A percentile compares a stretch with the other conserved stretches of the same genome.
These are phyloP conservation scores for Clonostachys byssicola DNA, from an alignment of 2,329 filamentous ascomycete genomes.

Conservation along the genomic window DNA sequence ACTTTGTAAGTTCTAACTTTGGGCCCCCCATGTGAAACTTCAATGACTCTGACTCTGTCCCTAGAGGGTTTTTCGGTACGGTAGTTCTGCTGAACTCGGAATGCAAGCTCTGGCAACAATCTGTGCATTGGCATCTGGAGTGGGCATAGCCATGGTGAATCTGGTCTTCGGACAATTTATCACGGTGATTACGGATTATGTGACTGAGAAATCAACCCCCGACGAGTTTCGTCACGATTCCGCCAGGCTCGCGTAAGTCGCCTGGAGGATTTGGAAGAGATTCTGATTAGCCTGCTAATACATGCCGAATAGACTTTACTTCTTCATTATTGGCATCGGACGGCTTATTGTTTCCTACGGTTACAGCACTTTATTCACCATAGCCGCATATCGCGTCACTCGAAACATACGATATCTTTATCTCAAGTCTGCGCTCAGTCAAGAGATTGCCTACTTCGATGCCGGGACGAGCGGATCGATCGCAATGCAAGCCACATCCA, in stretches of 20 bases:
- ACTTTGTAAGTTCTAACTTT: no score
- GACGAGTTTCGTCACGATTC: not conserved
- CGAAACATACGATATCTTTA: slow-evolving; percentile 36
- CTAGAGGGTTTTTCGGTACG: slow-evolving; percentile 16
- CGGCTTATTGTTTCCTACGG: slow-evolving; percentile 12
- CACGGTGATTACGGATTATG: slow-evolving; percentile 7
- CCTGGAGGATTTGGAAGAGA: no score
- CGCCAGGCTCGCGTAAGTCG: not conserved
- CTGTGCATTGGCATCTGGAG: slow-evolving; percentile 14
- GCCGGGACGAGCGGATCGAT: slow-evolving; percentile 23
- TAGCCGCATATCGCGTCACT: slow-evolving; percentile 39
- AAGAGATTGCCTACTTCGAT: slow-evolving; percentile 41
- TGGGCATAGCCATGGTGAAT: slow-evolving; percentile 17
- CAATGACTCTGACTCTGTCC: not conserved
- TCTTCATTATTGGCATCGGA: slow-evolving; percentile 15
- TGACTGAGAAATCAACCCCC: not conserved
- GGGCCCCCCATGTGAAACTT: not conserved
- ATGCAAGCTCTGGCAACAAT: slow-evolving; percentile 11
- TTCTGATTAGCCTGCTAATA: no score
- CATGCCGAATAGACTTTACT: slow-evolving; percentile 9
- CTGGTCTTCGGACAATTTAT: slow-evolving; percentile 18
- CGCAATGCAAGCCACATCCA: slow-evolving; percentile 30
- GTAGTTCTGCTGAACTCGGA: slow-evolving; percentile 7
- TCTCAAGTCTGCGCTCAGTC: slow-evolving; percentile 35
- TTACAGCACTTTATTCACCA: slow-evolving; percentile 28